These are phyloP conservation scores for Clarireedia hainanense DNA, from an alignment of 2,329 filamentous ascomycete species.

Conservation along the genomic window DNA sequence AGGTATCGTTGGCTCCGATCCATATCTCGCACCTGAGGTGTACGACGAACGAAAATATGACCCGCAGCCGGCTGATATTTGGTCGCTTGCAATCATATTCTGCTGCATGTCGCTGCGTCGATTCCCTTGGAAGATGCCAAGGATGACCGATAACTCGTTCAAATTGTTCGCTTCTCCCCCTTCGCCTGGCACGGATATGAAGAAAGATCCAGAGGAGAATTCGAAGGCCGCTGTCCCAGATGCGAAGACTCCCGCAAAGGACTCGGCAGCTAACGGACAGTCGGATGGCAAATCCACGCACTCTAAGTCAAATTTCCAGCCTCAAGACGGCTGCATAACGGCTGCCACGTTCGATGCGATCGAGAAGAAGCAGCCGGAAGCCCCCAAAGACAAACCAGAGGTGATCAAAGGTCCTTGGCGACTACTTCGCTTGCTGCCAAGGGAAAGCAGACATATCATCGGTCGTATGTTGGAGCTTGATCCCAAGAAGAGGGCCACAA, in stretches of 20 bases:
- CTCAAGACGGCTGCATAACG: neutral
- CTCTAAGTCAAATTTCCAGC: neutral
- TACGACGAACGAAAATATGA: conserved; percentile 93
- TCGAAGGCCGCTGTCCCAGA: conserved; percentile 24
- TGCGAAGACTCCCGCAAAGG: conserved; percentile 17
- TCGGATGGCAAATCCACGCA: conserved; percentile 10
- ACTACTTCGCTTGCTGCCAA: conserved; percentile 74
- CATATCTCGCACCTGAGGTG: conserved; percentile 93
- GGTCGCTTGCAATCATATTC: conserved; percentile 97
- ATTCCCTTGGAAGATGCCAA: conserved; percentile 95
- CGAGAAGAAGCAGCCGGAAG: conserved; percentile 13
- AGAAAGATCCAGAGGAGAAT: conserved; percentile 15
- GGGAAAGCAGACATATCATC: conserved; percentile 85
- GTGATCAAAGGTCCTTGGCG: conserved; percentile 91
- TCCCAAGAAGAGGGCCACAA: conserved; percentile 71
- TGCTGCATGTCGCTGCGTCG: conserved; percentile 95
- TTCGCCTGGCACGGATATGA: conserved; percentile 52
- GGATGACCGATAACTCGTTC: conserved; percentile 87
- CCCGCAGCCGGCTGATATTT: conserved; percentile 88
- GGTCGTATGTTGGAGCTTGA: conserved; percentile 88
- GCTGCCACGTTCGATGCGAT: neutral
- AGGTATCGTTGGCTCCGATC: conserved; percentile 80
- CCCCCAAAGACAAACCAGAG: conserved; percentile 48
- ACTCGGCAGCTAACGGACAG: conserved; percentile 15
- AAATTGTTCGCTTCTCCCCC: conserved; percentile 85